Base-by-base conservation (phyloP, 83 land plant species). In the Picea abies region DNA sequence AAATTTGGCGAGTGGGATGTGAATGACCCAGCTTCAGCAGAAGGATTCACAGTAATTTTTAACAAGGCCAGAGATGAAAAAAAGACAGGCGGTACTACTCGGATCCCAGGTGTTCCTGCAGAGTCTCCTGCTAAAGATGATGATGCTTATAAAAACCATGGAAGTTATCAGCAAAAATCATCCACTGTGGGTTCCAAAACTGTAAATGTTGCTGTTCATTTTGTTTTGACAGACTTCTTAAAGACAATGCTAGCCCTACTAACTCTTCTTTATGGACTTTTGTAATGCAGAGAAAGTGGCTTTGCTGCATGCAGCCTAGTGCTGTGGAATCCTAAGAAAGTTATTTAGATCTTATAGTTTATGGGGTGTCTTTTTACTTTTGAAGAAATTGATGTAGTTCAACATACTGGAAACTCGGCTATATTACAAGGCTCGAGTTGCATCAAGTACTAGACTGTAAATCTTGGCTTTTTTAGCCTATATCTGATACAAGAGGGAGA, bases 1-100 rank as follows among this genome's bases (percentile, higher is more conserved):
- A 91, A 89, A 65, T 91, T 91, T 82, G 93, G 93, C 32, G 93
- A 88, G 47, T 91, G 93, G 93, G 93, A 91, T 87, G 91, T 88
- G 8, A 91, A 91, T 80, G 91, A 91, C 79, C 93, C 93, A 35
- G 82, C 93, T 23, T 91, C 93, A 49, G 89, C 91, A 47, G 93
- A 91, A 73, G 89, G 89, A 16, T 91, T 89, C 63, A 91, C 93
- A 4, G 86, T 91, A 71, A 91, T 91, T 61, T 91, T 91, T 65
- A 89, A 91, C 87, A 89, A 91, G 69, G 93, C 93, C 20, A 86
- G 93, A 73, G 85, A 91, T 87, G 93, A 91, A 79, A 91, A 87
- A 66, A 91, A 89, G 83, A 84, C 91, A 14, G 91, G 91, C 44
- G 85, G 87, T 72, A 85, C 83, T 68, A 20, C 70, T 29, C 77